Base-by-base conservation (phyloP, 2,329 filamentous ascomycete genomes). In the Aspergillus aculeatinus region DNA sequence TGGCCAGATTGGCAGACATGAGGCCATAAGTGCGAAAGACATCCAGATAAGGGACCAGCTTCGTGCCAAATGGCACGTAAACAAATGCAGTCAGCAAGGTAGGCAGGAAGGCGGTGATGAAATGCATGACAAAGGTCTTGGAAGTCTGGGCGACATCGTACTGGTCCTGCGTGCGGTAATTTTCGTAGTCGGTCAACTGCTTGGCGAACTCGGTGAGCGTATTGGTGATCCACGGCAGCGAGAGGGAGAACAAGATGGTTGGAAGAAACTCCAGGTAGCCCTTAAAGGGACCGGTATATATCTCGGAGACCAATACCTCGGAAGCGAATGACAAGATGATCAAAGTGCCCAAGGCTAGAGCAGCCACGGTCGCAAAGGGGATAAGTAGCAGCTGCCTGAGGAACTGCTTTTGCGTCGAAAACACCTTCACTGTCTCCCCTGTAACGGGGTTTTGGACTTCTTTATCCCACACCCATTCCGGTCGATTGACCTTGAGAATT, bases 101-200 rank as follows among this genome's bases (percentile, higher is more conserved):
- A 1, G 92, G 90, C 55, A 96, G 87, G 74, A 97, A 98, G 0
- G 93, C 96, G 5, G 92, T 96, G 77, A 98, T 94, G 77, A 97
- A 96, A 80, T 97, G 96, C 70, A 98, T 85, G 14, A 98, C 87
- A 70, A 99, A 98, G 35, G 96, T 89, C 80, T 99, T 99, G 60
- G 91, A 88, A 0, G 95, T 91, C 72, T 96, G 85, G 1, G 93
- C 90, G 21, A 90, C 86, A 61, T 96, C 87, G 69, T 96, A 90
- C 14, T 88, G 88, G 65, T 93, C 91, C 60, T 90, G 85, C 0
- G 92, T 98, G 68, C 93, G 90, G 74, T 98, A 96, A 72, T 99
- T 99, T 72, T 99, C 95, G 66, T 87, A 87, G 14, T 92, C 82
- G 0, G 90, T 97, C 47, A 99, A 80, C 33, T 80, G 84, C 16